Evolutionary conservation across 2,329 filamentous ascomycete species (phyloP).

Genomic region (Colletotrichum sidae): DNA sequence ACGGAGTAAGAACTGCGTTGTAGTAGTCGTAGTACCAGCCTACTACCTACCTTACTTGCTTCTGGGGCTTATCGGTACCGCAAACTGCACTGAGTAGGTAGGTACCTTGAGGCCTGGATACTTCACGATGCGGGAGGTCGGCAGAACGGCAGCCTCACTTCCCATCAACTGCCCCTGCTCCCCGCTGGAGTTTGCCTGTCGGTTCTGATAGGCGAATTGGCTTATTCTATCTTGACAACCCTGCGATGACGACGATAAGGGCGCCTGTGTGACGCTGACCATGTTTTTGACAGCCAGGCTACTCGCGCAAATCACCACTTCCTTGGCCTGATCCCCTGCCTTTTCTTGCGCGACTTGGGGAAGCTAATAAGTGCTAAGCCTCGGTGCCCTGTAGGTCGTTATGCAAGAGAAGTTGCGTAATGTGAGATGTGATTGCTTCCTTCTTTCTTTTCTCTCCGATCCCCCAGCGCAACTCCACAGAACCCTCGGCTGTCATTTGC

Average conservation of each 20-base stretch:
- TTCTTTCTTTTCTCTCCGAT: slow-evolving; percentile 12
- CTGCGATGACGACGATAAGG: slow-evolving; percentile 3
- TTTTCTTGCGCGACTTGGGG: too few species aligned
- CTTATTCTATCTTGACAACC: background rate
- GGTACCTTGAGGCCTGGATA: too few species aligned
- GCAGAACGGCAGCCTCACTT: slow-evolving; percentile 1
- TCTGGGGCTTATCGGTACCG: too few species aligned
- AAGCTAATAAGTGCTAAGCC: background rate
- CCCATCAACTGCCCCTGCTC: background rate
- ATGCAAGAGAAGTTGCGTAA: slow-evolving; percentile 3
- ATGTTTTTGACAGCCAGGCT: background rate
- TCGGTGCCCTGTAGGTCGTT: slow-evolving; percentile 1
- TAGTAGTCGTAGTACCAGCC: too few species aligned
- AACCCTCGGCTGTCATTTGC: slow-evolving; percentile 1
- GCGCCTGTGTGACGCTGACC: background rate
- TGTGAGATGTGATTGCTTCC: slow-evolving; percentile 3
- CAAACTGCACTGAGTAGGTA: too few species aligned
- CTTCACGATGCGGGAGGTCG: too few species aligned
- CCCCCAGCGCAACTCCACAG: background rate
- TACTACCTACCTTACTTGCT: too few species aligned
- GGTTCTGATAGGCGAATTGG: slow-evolving; percentile 16
- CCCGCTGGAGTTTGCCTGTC: too few species aligned
- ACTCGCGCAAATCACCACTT: background rate
- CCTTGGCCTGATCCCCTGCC: background rate
- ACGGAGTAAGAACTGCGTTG: background rate